These are phyloP conservation scores for Adansonia madagascariensis DNA, from an alignment of 441 rosid species.

Conservation along the genomic window DNA sequence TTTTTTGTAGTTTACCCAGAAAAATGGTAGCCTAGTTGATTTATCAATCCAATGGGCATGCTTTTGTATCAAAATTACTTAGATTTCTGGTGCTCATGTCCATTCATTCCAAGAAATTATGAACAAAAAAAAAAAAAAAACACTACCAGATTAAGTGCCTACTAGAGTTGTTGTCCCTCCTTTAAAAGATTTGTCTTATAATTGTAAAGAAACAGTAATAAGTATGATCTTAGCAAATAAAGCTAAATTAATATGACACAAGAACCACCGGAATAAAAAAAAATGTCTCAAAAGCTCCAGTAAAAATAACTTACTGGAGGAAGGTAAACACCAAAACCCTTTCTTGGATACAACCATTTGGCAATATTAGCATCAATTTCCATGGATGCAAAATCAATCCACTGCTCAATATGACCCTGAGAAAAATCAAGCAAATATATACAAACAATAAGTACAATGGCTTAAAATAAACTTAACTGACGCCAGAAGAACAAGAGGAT, in stretches of 20 bases:
- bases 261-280: too few species aligned
- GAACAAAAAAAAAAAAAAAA: not conserved
- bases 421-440: constrained; percentile 16
- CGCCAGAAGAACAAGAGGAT: not conserved
- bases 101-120: not conserved
- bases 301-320: constrained; percentile 56
- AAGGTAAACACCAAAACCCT: constrained; percentile 51
- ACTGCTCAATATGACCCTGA: constrained; percentile 82
- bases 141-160: not conserved
- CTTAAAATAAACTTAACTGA: not conserved
- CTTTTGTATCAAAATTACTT: not conserved
- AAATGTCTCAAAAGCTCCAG: not conserved
- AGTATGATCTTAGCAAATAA: not conserved
- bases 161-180: too few species aligned
- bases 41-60: not conserved
- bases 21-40: not conserved
- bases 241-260: not conserved
- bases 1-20: too few species aligned
- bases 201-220: too few species aligned
- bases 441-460: not conserved
- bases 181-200: not conserved
- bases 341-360: constrained; percentile 64
- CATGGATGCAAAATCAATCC: constrained; percentile 79
- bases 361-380: constrained; percentile 66
- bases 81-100: not conserved